Evolutionary conservation across 495 filamentous ascomycete genomes (phyloP).

Genomic region (Hypoxylon perforatum): DNA sequence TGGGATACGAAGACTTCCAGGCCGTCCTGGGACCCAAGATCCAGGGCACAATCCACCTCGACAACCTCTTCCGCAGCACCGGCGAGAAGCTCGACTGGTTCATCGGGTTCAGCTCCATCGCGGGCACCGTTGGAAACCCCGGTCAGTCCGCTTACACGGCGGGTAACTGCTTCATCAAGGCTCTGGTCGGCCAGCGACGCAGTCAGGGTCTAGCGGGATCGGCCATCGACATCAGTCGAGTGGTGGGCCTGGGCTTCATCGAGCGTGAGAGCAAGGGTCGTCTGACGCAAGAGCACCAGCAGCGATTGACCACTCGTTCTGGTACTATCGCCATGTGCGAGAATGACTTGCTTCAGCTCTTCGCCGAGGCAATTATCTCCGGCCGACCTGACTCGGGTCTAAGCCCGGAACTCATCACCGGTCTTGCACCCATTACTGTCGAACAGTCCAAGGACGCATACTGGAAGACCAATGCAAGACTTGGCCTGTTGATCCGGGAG

Average conservation of each 20-base stretch:
- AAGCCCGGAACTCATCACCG: conserved; percentile 11
- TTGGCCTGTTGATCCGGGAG: neutral
- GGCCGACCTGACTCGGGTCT: conserved; percentile 16
- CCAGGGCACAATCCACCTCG: conserved; percentile 42
- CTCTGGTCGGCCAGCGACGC: conserved; percentile 43
- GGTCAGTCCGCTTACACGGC: conserved; percentile 63
- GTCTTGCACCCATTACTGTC: neutral
- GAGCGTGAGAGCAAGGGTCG: neutral
- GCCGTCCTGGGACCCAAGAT: conserved; percentile 50
- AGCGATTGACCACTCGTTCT: conserved; percentile 34
- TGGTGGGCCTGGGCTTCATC: conserved; percentile 56
- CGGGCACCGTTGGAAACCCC: conserved; percentile 54
- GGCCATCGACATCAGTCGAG: conserved; percentile 52
- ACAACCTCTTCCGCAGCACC: conserved; percentile 46
- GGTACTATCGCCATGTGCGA: conserved; percentile 33
- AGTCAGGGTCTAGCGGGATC: conserved; percentile 47
- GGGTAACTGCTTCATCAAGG: conserved; percentile 60
- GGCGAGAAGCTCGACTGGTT: conserved; percentile 62
- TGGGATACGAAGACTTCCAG: conserved; percentile 41
- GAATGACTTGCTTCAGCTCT: conserved; percentile 31
- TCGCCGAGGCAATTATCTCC: conserved; percentile 34
- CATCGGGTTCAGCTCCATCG: conserved; percentile 61
- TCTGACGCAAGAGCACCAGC: neutral
- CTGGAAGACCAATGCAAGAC: neutral
- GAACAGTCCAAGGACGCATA: neutral